Evolutionary conservation across 352 stramenopile genomes (phyloP).

Genomic region (Phytophthora constricta): DNA sequence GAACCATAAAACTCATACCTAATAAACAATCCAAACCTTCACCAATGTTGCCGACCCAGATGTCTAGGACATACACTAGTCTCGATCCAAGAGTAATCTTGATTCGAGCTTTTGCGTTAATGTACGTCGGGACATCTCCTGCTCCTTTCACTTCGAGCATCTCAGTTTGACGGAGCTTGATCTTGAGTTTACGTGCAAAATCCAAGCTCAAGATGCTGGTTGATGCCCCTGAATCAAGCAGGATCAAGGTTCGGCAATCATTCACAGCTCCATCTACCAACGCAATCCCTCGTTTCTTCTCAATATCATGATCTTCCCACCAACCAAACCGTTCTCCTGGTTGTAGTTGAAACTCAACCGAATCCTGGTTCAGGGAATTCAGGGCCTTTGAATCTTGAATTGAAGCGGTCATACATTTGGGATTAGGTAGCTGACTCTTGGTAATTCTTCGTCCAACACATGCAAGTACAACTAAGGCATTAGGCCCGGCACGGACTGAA

Average conservation of each 20-base stretch:
- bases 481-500: constrained; percentile 24
- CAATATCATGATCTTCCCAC: constrained; percentile 13
- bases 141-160: constrained; percentile 12
- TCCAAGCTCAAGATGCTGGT: constrained; percentile 38
- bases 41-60: constrained; percentile 37
- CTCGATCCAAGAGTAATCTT: constrained; percentile 35
- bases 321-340: constrained; percentile 18
- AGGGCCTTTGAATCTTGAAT: background rate
- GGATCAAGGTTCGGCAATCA: constrained; percentile 10
- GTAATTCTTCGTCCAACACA: constrained; percentile 11
- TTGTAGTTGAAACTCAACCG: constrained; percentile 12
- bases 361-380: constrained; percentile 9
- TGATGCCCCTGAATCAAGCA: constrained; percentile 31
- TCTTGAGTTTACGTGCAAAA: constrained; percentile 33
- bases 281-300: background rate
- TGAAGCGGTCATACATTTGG: constrained; percentile 24
- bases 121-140: constrained; percentile 20
- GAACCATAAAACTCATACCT: constrained; percentile 39
- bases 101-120: constrained; percentile 1
- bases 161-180: constrained; percentile 8
- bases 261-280: constrained; percentile 21
- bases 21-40: constrained; percentile 35
- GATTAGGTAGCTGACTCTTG: constrained; percentile 1
- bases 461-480: constrained; percentile 5
- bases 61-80: constrained; percentile 22